Base-by-base conservation (phyloP, 2,329 filamentous ascomycete species). In the Colletotrichum sp. region DNA sequence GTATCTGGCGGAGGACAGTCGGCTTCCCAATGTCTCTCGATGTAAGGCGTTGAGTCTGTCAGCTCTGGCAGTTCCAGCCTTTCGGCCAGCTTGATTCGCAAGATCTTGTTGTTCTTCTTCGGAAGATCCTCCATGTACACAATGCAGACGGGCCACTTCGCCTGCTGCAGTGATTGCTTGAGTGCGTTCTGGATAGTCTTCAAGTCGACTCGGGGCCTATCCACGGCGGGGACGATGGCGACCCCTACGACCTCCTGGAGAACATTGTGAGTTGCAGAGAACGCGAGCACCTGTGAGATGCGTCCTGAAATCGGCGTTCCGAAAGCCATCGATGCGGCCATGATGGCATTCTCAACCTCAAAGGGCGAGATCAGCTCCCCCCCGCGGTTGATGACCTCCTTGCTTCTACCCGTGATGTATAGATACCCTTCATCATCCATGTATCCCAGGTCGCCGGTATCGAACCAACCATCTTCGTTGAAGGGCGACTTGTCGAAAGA, bases 291-390 rank as follows among this genome's bases (percentile, higher is more conserved):
- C 74, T 90, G 86, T 16, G 81, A 83, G 6, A 91, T 83, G 5
- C 87, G 84, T 7, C 87, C 87, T 71, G 83, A 86, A 19, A 90
- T 86, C 0, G 85, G 83, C 2, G 87, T 88, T 7, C 82, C 81
- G 6, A 82, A 78, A 16, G 85, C 82, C 61, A 85, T 82, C 6
- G 88, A 84, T 13, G 88, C 86, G 2, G 86, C 82, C 59, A 90
- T 83, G 72, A 91, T 87, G 12, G 89, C 89, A 77, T 91, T 88
- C 78, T 91, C 90, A n/a, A 91, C 86, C 78, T 91, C 90, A 70
- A 91, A 90, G 0, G 90, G 90, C 6, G 88, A 90, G 72, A 91
- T 91, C n/a, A 91, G 85, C 79, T 91, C 90, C 39, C 90, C 89
- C 44, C 90, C 90, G 13, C 89, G 86, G 79, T 91, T 91, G 81